Conservation (phyloP, 352 stramenopile genomes). For the Pythium pectinolyticum region DNA sequence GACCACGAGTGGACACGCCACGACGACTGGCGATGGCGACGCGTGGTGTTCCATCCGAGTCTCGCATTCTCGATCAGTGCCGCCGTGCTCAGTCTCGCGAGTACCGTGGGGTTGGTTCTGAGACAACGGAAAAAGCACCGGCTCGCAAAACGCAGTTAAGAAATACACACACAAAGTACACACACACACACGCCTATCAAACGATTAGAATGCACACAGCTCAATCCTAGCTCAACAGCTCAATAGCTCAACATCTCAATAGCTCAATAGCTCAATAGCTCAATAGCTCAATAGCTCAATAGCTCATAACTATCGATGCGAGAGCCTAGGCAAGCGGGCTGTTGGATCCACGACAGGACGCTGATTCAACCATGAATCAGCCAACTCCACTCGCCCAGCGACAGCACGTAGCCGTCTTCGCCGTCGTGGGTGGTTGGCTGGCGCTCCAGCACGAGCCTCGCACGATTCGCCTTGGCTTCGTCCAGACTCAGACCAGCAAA, state of each 20-base stretch:
- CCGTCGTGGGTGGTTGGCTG: neutral
- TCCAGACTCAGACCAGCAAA: conserved; percentile 24
- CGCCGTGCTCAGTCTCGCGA: neutral
- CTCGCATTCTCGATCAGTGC: neutral
- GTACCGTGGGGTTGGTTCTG: neutral
- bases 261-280: no score
- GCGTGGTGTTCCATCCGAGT: conserved; percentile 16
- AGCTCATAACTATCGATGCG: no score
- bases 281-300: no score
- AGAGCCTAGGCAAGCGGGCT: no score
- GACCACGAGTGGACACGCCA: conserved; percentile 32
- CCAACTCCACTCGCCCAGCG: conserved; percentile 24
- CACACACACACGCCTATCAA: no score
- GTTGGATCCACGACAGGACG: no score
- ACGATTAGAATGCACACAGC: no score
- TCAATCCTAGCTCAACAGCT: no score
- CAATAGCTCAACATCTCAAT: no score
- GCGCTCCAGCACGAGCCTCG: conserved; percentile 13
- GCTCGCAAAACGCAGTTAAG: conserved; percentile 1
- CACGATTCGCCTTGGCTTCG: conserved; percentile 18
- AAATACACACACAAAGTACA: no score
- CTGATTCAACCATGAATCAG: no score
- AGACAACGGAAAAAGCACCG: neutral
- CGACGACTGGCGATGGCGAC: conserved; percentile 19
- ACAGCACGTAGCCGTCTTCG: conserved; percentile 14